Evolutionary conservation across 345 rosid species (phyloP).

Genomic region (Reutealis trisperma): DNA sequence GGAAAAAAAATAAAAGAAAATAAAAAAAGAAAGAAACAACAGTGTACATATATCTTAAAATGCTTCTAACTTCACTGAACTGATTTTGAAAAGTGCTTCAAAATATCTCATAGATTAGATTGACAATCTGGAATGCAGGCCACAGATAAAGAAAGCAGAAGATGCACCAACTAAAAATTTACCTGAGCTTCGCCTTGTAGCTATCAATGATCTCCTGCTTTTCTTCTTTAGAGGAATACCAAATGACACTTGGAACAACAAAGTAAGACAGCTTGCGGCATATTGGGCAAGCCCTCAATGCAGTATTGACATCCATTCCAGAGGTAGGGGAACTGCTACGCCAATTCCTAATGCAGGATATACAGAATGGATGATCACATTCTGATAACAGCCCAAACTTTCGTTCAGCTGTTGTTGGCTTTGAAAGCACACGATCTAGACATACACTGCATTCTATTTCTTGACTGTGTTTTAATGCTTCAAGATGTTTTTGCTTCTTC

Average conservation of each 20-base stretch:
- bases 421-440: constrained; percentile 73
- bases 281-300: constrained; percentile 87
- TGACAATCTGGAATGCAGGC: background rate
- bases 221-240: constrained; percentile 82
- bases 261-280: constrained; percentile 95
- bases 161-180: background rate
- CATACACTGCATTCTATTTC: constrained; percentile 78
- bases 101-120: background rate
- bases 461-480: constrained; percentile 59
- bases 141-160: background rate
- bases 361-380: constrained; percentile 97
- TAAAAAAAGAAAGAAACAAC: background rate
- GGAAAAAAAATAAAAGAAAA: background rate
- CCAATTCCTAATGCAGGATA: constrained; percentile 88
- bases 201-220: constrained; percentile 73
- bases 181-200: constrained; percentile 91
- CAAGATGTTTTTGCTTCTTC: constrained; percentile 72
- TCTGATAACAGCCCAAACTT: constrained; percentile 90
- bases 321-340: constrained; percentile 79
- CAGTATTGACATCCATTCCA: constrained; percentile 82
- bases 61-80: background rate
- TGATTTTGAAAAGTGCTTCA: background rate
- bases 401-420: constrained; percentile 63
- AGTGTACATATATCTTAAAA: background rate
- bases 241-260: constrained; percentile 90